Evolutionary conservation across 306 rosid genomes (phyloP), one percentile per base, ranked within the genome.

Genomic region (Cicer pinnatifidum): DNA sequence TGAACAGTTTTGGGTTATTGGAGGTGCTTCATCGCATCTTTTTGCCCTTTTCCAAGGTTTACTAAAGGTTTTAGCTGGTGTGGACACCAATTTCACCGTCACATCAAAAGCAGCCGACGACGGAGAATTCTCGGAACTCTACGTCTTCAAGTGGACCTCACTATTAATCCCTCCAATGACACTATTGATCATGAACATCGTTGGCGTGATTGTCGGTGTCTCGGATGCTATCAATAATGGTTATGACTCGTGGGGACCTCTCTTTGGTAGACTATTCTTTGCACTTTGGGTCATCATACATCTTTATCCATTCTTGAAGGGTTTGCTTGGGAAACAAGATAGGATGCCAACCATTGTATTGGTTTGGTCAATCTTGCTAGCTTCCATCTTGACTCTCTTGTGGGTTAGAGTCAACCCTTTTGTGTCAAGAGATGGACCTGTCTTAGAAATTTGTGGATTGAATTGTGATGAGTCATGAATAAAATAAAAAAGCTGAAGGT

Each of bases 1-100:
- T 45, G 99, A 94, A 82, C 99, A 94, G 78, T 91, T 94, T 72
- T 94, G 97, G 99, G 97, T 94, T 44, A 94, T 94, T 12, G 99
- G 99, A 75, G 96, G 99, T 9, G 97, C 80, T 71, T 94, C 96
- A 6, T 89, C 99, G 0, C 99, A 94, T 82, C 90, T 94, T 12
- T 94, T 89, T 13, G 99, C 99, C 35, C 93, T 94, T 40, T 71
- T 90, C 68, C 96, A 94, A 72, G 99, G 99, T 81, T 73, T 94
- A 33, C 96, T 94, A 48, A 94, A 94, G 84, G 99, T 94, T 48
- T 84, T 94, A 80, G 99, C 89, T 39, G 97, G 99, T 73, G 96
- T 91, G 44, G 85, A 83, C 91, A 94, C 99, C 43, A 88, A 88
- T 82, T 94, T 94, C 85, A 94, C 96, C 0, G 99, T 94, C 39